phyloP scores from a whole-genome alignment of 2,329 filamentous ascomycete species.

The Polytolypa hystricis region DNA sequence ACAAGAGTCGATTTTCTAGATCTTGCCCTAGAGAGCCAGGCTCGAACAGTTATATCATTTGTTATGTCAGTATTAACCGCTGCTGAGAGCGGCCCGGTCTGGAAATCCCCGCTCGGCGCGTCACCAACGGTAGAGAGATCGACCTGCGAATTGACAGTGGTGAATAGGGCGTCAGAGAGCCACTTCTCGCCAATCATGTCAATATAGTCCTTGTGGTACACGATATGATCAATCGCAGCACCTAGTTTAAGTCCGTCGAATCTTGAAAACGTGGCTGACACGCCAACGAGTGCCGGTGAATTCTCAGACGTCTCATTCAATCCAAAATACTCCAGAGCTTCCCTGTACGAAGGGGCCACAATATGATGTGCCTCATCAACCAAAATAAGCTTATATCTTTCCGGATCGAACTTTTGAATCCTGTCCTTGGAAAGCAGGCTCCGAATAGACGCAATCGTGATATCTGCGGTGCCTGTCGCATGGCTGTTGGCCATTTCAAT shows the following conservation, averaged over 20 bases:
- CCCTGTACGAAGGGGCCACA: slow-evolving; percentile 69
- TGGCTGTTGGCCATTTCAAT: slow-evolving; percentile 79
- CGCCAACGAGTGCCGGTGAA: slow-evolving; percentile 66
- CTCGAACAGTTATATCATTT: slow-evolving; percentile 74
- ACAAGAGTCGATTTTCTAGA: slow-evolving; percentile 75
- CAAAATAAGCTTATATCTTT: slow-evolving; percentile 73
- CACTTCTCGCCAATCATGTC: slow-evolving; percentile 83
- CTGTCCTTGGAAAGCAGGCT: slow-evolving; percentile 69
- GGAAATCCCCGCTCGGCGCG: slow-evolving; percentile 64
- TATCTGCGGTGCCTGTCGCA: slow-evolving; percentile 73
- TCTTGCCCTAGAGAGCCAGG: slow-evolving; percentile 69
- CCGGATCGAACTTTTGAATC: slow-evolving; percentile 71
- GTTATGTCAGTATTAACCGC: slow-evolving; percentile 71
- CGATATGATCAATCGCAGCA: slow-evolving; percentile 82
- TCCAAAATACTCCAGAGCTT: slow-evolving; percentile 66
- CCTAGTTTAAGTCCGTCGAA: slow-evolving; percentile 78
- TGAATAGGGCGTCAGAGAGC: slow-evolving; percentile 87
- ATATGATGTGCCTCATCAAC: slow-evolving; percentile 98
- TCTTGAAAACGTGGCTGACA: slow-evolving; percentile 71
- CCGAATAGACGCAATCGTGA: slow-evolving; percentile 82
- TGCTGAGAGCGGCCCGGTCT: slow-evolving; percentile 61
- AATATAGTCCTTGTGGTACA: slow-evolving; percentile 79
- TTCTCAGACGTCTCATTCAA: slow-evolving; percentile 42
- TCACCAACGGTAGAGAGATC: slow-evolving; percentile 63
- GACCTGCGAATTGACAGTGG: slow-evolving; percentile 73